These are phyloP conservation scores for Termitomyces sp. DNA, from an alignment of 1,284 basidiomycete genomes.

Conservation along the genomic window DNA sequence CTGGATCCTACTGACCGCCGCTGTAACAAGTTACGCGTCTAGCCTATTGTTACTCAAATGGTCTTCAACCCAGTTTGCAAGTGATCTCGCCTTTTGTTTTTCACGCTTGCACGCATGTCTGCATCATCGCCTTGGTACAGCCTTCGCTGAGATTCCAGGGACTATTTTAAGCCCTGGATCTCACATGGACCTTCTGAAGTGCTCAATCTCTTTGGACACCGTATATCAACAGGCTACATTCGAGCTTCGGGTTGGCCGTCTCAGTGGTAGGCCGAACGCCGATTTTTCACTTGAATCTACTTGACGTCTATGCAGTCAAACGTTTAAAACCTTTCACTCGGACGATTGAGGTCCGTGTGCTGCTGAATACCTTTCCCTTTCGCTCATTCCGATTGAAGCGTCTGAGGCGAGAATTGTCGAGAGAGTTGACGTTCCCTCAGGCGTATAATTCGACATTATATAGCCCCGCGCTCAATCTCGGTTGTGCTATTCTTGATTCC, in stretches of 20 bases:
- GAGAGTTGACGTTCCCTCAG: slow-evolving; percentile 35
- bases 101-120: slow-evolving; percentile 33
- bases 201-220: slow-evolving; percentile 38
- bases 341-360: slow-evolving; percentile 23
- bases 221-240: slow-evolving; percentile 44
- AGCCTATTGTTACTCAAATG: slow-evolving; percentile 38
- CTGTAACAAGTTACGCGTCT: slow-evolving; percentile 35
- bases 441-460: slow-evolving; percentile 21
- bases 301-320: slow-evolving; percentile 31
- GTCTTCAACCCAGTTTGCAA: slow-evolving; percentile 41
- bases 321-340: slow-evolving; percentile 42
- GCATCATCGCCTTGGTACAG: slow-evolving; percentile 27
- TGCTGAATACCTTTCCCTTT: slow-evolving; percentile 6
- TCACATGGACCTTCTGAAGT: slow-evolving; percentile 30
- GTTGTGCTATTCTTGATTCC: slow-evolving; percentile 31
- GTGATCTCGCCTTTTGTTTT: slow-evolving; percentile 35
- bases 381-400: slow-evolving; percentile 29
- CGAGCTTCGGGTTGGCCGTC: slow-evolving; percentile 42
- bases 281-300: neutral
- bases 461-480: slow-evolving; percentile 31
- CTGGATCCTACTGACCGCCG: slow-evolving; percentile 40
- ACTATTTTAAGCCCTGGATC: slow-evolving; percentile 14
- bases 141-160: slow-evolving; percentile 21
- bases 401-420: slow-evolving; percentile 42
- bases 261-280: slow-evolving; percentile 35